Percentiles rank a stretch among this genome's conserved stretches.
phyloP scores from a whole-genome alignment of 352 stramenopile genomes.

The Pythium utonaiense region DNA sequence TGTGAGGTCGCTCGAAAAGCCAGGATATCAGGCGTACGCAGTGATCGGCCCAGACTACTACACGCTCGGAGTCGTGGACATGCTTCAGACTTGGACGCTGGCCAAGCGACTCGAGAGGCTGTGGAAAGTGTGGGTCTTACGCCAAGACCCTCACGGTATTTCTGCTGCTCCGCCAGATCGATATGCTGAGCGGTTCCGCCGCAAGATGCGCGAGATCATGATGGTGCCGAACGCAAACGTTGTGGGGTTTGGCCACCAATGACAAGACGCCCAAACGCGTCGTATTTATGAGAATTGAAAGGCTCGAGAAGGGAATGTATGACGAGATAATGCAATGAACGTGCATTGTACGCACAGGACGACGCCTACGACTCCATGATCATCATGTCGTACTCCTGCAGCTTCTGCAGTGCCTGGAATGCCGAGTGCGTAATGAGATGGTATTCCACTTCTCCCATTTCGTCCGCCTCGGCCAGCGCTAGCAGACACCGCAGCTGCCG shows the following conservation, averaged over 20 bases:
- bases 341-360: not conserved
- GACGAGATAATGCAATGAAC: not conserved
- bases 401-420: slow-evolving; percentile 74
- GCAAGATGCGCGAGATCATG: slow-evolving; percentile 86
- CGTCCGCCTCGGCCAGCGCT: slow-evolving; percentile 55
- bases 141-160: slow-evolving; percentile 74
- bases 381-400: slow-evolving; percentile 85
- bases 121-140: slow-evolving; percentile 84
- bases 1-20: slow-evolving; percentile 52
- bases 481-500: slow-evolving; percentile 63
- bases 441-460: slow-evolving; percentile 76
- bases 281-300: slow-evolving; percentile 8
- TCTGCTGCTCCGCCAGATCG: slow-evolving; percentile 80
- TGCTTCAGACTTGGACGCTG: slow-evolving; percentile 88
- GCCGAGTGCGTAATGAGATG: slow-evolving; percentile 58
- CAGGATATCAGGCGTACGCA: slow-evolving; percentile 62
- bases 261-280: slow-evolving; percentile 17
- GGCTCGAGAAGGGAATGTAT: not conserved
- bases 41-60: slow-evolving; percentile 87
- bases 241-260: slow-evolving; percentile 40
- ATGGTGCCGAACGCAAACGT: slow-evolving; percentile 65
- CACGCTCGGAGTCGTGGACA: slow-evolving; percentile 89
- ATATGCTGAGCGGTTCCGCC: slow-evolving; percentile 85
- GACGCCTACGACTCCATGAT: slow-evolving; percentile 48
- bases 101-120: slow-evolving; percentile 86